Percentiles rank a stretch among this genome's conserved stretches.
Conservation (phyloP, 2,329 filamentous ascomycete species). For the Fusarium sp. region DNA sequence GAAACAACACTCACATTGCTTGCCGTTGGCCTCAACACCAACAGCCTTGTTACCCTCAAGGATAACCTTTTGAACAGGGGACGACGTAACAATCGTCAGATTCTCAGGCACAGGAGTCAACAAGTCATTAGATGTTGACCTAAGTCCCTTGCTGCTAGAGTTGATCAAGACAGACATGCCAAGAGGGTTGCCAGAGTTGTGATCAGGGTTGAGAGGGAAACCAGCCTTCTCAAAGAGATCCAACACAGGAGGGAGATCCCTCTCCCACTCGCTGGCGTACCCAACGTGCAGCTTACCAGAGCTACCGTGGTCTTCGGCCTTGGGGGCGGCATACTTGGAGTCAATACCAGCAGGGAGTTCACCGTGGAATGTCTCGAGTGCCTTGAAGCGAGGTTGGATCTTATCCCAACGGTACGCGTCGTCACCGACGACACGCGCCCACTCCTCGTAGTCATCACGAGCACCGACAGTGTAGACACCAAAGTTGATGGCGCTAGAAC, state of each 20-base stretch:
- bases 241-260: slow-evolving; percentile 58
- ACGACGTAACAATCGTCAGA: slow-evolving; percentile 37
- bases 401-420: slow-evolving; percentile 66
- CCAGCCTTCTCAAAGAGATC: slow-evolving; percentile 63
- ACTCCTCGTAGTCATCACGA: slow-evolving; percentile 71
- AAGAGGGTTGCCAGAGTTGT: slow-evolving; percentile 69
- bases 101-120: slow-evolving; percentile 60
- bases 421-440: slow-evolving; percentile 68
- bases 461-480: slow-evolving; percentile 67
- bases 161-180: slow-evolving; percentile 65
- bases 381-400: slow-evolving; percentile 63
- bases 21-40: slow-evolving; percentile 32
- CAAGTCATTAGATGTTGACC: slow-evolving; percentile 65
- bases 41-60: slow-evolving; percentile 33
- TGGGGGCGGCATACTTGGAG: slow-evolving; percentile 61
- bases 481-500: slow-evolving; percentile 67
- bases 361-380: slow-evolving; percentile 66
- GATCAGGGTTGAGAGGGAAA: slow-evolving; percentile 63
- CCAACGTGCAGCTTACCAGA: slow-evolving; percentile 61
- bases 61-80: slow-evolving; percentile 34
- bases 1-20: slow-evolving; percentile 22
- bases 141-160: slow-evolving; percentile 60
- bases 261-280: slow-evolving; percentile 63
- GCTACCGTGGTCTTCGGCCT: slow-evolving; percentile 60
- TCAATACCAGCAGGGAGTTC: slow-evolving; percentile 52